Conservation (phyloP, 2,329 filamentous ascomycete genomes). For the Pestalotiopsis fici region DNA sequence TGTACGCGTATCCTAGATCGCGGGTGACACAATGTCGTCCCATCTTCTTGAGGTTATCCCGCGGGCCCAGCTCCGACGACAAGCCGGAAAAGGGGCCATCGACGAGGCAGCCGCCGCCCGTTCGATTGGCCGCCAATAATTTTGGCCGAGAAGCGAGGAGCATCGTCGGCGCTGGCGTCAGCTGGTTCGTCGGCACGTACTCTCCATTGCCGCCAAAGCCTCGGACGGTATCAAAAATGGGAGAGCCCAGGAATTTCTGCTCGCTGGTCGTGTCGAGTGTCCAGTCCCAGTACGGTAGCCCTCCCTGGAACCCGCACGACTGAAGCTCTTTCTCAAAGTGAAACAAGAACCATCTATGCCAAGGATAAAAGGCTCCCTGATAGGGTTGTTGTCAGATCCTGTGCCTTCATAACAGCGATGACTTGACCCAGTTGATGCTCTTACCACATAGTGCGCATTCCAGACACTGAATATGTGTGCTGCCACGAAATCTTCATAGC, state of each 20-base stretch:
- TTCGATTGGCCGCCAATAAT: not conserved
- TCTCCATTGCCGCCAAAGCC: slow-evolving; percentile 16
- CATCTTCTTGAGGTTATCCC: not conserved
- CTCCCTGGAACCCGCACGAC: slow-evolving; percentile 22
- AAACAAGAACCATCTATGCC: slow-evolving; percentile 9
- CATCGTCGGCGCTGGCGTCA: slow-evolving; percentile 5
- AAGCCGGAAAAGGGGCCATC: not conserved
- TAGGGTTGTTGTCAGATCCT: not conserved
- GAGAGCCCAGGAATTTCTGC: slow-evolving; percentile 8
- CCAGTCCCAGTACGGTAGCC: slow-evolving; percentile 23
- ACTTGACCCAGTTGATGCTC: slow-evolving; percentile 9
- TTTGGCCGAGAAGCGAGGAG: not conserved
- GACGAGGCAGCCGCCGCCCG: not conserved
- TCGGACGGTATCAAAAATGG: slow-evolving; percentile 14
- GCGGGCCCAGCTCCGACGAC: not conserved
- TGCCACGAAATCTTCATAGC: slow-evolving; percentile 25
- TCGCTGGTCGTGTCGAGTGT: slow-evolving; percentile 12
- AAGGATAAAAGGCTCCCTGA: slow-evolving; percentile 13
- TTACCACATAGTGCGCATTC: slow-evolving; percentile 18
- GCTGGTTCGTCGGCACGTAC: slow-evolving; percentile 5
- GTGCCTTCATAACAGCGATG: not conserved
- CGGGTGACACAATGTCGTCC: not conserved
- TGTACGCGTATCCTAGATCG: not conserved
- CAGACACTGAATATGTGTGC: slow-evolving; percentile 24
- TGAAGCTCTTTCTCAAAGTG: slow-evolving; percentile 24